A percentile compares a stretch with the other conserved stretches of the same genome.
Conservation (phyloP, 345 rosid species). For the Linum trigynum region DNA sequence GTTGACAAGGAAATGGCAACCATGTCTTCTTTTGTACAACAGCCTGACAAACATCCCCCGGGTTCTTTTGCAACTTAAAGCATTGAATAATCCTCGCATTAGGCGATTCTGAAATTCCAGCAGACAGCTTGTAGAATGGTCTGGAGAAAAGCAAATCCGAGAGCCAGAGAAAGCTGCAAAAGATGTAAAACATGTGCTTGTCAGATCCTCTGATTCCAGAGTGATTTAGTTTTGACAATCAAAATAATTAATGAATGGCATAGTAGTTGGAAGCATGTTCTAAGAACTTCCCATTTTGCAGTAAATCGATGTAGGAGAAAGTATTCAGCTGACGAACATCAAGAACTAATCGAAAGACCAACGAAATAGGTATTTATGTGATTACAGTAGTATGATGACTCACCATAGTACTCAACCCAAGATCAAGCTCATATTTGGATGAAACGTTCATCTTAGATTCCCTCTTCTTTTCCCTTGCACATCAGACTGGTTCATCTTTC, state of each 20-base stretch:
- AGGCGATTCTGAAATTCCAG: background rate
- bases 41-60: background rate
- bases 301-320: background rate
- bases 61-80: background rate
- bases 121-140: background rate
- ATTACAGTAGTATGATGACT: background rate
- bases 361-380: background rate
- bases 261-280: too few species aligned
- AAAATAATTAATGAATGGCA: too few species aligned
- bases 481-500: constrained; percentile 27
- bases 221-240: too few species aligned
- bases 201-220: background rate
- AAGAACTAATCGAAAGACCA: background rate
- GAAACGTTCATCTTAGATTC: constrained; percentile 26
- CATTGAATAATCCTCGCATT: background rate
- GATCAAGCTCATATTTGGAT: constrained; percentile 1
- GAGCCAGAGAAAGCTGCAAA: too few species aligned
- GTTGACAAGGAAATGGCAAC: background rate
- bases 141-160: too few species aligned
- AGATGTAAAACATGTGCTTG: too few species aligned
- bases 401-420: constrained; percentile 7
- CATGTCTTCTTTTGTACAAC: background rate
- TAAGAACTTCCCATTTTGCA: too few species aligned
- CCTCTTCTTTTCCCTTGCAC: constrained; percentile 35
- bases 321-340: background rate